Evolutionary conservation across 1,284 basidiomycete genomes (phyloP).

Genomic region (Gymnopus androsaceus): DNA sequence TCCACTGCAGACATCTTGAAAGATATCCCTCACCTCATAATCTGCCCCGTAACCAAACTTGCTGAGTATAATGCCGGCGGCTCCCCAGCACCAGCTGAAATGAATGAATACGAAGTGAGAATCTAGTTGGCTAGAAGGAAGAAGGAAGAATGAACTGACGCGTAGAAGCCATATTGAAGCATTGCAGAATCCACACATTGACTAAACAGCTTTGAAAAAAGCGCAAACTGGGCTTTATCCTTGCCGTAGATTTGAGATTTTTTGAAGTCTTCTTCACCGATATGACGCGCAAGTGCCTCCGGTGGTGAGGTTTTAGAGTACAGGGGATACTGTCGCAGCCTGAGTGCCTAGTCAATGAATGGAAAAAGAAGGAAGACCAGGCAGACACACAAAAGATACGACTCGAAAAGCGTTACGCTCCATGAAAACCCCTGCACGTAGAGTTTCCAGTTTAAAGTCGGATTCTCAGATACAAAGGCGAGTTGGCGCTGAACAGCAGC

Average conservation of each 20-base stretch:
- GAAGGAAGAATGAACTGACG: too few species aligned
- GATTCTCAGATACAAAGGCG: conserved; percentile 57
- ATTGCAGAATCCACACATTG: conserved; percentile 72
- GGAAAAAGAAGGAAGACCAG: background rate
- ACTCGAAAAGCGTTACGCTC: conserved; percentile 81
- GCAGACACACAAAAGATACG: conserved; percentile 70
- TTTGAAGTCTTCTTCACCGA: conserved; percentile 73
- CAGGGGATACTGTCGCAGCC: conserved; percentile 81
- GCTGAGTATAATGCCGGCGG: conserved; percentile 52
- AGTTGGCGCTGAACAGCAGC: conserved; percentile 53
- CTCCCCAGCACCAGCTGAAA: conserved; percentile 77
- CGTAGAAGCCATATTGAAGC: conserved; percentile 77
- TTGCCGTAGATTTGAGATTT: conserved; percentile 92
- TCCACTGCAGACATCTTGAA: background rate
- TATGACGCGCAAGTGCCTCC: conserved; percentile 70
- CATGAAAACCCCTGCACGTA: conserved; percentile 77
- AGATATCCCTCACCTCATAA: conserved; percentile 56
- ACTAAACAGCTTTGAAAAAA: conserved; percentile 74
- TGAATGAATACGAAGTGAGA: too few species aligned
- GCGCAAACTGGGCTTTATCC: conserved; percentile 87
- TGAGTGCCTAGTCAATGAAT: conserved; percentile 29
- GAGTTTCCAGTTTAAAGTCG: conserved; percentile 72
- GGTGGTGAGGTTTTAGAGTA: conserved; percentile 84
- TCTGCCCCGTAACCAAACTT: conserved; percentile 63
- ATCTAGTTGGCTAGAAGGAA: too few species aligned